These are phyloP conservation scores for Diaporthe destruens DNA, from an alignment of 2,329 filamentous ascomycete genomes.

Conservation along the genomic window DNA sequence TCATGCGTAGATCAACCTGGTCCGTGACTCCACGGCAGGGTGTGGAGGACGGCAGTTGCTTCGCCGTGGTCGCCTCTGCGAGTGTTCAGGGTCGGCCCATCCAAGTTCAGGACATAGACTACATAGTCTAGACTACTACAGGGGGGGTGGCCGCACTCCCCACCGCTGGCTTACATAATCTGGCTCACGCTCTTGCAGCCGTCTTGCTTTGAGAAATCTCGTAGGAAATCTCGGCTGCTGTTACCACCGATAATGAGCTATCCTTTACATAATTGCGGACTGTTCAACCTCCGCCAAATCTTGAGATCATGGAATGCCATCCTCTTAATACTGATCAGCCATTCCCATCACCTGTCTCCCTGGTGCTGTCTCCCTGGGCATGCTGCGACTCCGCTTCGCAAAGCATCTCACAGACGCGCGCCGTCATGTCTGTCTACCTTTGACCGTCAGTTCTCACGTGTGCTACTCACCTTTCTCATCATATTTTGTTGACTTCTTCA, in stretches of 20 bases:
- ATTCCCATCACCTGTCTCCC: too few relatives aligned
- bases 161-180: slow-evolving; percentile 6
- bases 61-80: not conserved
- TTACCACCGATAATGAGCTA: not conserved
- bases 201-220: slow-evolving; percentile 1
- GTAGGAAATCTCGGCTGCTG: not conserved
- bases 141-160: not conserved
- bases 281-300: not conserved
- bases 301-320: slow-evolving; percentile 2
- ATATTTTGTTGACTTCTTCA: not conserved
- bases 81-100: not conserved
- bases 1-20: not conserved
- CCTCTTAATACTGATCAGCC: not conserved
- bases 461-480: too few relatives aligned
- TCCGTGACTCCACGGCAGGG: not conserved
- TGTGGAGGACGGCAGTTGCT: too few relatives aligned
- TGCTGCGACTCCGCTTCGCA: slow-evolving; percentile 33
- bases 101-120: not conserved
- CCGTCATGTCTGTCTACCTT: not conserved
- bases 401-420: slow-evolving; percentile 19
- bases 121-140: too few relatives aligned
- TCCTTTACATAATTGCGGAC: not conserved
- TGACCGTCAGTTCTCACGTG: not conserved
- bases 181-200: not conserved
- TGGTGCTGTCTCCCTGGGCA: slow-evolving; percentile 14